phyloP scores from a whole-genome alignment of 352 stramenopile species.

The Pythium coloratum region DNA sequence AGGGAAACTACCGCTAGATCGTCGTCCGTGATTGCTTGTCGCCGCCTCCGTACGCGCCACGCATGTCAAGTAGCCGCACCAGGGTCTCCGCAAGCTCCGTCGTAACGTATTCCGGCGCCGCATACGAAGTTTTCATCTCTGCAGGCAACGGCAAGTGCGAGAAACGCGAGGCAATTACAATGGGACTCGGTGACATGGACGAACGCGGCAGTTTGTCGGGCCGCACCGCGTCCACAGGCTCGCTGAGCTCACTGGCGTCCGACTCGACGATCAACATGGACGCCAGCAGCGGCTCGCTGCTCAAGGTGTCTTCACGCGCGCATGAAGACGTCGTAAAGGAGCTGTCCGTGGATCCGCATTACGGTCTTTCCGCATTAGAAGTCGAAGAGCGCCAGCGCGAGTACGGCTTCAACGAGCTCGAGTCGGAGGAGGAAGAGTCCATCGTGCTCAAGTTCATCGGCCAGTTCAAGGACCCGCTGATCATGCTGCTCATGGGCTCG shows the following conservation, averaged over 20 bases:
- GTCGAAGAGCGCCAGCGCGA: slow-evolving; percentile 66
- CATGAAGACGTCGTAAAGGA: slow-evolving; percentile 66
- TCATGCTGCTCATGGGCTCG: slow-evolving; percentile 94
- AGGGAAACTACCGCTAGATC: neutral
- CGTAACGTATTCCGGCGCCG: slow-evolving; percentile 4
- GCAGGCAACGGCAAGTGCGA: neutral
- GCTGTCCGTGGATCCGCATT: slow-evolving; percentile 63
- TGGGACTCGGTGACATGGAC: neutral
- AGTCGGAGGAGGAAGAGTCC: slow-evolving; percentile 72
- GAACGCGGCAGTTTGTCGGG: slow-evolving; percentile 16
- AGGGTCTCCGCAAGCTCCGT: neutral
- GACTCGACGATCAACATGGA: slow-evolving; percentile 16
- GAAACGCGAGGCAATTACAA: neutral
- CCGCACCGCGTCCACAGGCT: slow-evolving; percentile 22
- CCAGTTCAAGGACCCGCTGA: slow-evolving; percentile 97
- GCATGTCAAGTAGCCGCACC: neutral
- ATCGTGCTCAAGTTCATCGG: slow-evolving; percentile 91
- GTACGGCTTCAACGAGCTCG: slow-evolving; percentile 73
- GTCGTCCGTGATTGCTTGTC: neutral
- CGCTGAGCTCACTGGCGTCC: slow-evolving; percentile 26
- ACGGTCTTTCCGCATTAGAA: slow-evolving; percentile 53
- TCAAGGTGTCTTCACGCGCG: slow-evolving; percentile 35
- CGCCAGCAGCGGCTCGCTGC: neutral
- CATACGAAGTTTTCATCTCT: neutral
- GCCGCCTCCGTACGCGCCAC: neutral